Percentiles rank a stretch among this genome's conserved stretches.
phyloP scores from a whole-genome alignment of 345 rosid genomes.

The Nephelium lappaceum region DNA sequence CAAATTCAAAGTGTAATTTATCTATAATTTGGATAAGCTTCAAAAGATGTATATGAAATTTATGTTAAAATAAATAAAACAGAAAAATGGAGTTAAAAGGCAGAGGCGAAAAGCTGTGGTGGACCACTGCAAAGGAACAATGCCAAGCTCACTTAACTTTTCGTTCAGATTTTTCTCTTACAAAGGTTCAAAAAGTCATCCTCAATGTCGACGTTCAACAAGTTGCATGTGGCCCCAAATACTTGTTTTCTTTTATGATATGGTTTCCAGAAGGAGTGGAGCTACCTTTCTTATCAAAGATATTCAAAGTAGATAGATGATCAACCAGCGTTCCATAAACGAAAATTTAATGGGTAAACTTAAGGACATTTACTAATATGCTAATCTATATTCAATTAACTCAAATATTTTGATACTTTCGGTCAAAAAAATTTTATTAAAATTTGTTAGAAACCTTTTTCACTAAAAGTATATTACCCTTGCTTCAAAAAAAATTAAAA shows the following conservation, averaged over 20 bases:
- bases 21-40: neutral
- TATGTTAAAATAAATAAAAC: neutral
- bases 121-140: conserved; percentile 13
- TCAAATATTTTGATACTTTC: too few species aligned
- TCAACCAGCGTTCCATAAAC: neutral
- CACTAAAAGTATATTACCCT: too few species aligned
- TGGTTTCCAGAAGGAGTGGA: neutral
- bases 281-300: neutral
- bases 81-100: neutral
- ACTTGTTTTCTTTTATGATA: neutral
- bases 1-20: too few species aligned
- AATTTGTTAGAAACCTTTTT: too few species aligned
- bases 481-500: too few species aligned
- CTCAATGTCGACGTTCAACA: conserved; percentile 9
- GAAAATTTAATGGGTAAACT: too few species aligned
- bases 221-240: conserved; percentile 20
- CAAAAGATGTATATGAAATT: neutral
- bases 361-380: too few species aligned
- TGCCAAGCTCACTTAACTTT: conserved; percentile 12
- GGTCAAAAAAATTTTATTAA: too few species aligned
- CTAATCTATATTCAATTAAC: too few species aligned
- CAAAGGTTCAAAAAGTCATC: conserved; percentile 18
- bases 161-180: conserved; percentile 21
- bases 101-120: conserved; percentile 8
- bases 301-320: neutral